Percentiles rank a stretch among this genome's conserved stretches.
Conservation (phyloP, 371 early-diverging fungal species). For the Phascolomyces articulosus region DNA sequence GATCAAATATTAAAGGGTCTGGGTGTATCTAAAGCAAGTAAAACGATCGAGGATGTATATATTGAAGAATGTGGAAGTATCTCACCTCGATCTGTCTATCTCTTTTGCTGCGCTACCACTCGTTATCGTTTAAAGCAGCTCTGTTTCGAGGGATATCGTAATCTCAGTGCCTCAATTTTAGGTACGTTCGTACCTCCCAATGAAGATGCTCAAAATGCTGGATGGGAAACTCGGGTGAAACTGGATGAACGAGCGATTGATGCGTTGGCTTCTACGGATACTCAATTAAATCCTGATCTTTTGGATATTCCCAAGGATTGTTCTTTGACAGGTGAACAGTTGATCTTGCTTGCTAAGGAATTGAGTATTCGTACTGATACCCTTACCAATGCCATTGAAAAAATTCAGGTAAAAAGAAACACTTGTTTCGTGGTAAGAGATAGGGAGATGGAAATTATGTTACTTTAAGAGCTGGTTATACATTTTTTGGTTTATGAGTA, state of each 20-base stretch:
- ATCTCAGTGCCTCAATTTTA: slow-evolving; percentile 1
- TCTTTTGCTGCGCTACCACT: slow-evolving; percentile 15
- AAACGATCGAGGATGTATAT: slow-evolving; percentile 12
- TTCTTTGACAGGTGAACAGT: slow-evolving; percentile 23
- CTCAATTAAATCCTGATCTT: slow-evolving; percentile 9
- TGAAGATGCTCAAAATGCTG: neutral
- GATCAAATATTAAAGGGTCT: slow-evolving; percentile 5
- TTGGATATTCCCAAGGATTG: slow-evolving; percentile 13
- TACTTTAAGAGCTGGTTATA: too few relatives aligned
- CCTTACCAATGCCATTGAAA: slow-evolving; percentile 17
- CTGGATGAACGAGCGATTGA: slow-evolving; percentile 23
- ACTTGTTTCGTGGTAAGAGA: neutral
- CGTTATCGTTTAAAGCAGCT: neutral
- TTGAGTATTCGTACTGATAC: slow-evolving; percentile 10
- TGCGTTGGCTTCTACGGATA: slow-evolving; percentile 20
- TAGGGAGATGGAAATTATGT: too few relatives aligned
- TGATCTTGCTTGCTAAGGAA: slow-evolving; percentile 19
- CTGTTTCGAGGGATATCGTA: slow-evolving; percentile 14
- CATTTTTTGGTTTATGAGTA: neutral
- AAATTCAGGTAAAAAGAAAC: slow-evolving; percentile 17
- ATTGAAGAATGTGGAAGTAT: slow-evolving; percentile 25
- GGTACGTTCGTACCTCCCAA: neutral
- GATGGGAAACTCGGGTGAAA: slow-evolving; percentile 7
- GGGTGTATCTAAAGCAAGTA: neutral
- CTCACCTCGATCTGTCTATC: slow-evolving; percentile 16